phyloP scores from a whole-genome alignment of 2,329 filamentous ascomycete genomes.

The Fusarium phyllophilum region DNA sequence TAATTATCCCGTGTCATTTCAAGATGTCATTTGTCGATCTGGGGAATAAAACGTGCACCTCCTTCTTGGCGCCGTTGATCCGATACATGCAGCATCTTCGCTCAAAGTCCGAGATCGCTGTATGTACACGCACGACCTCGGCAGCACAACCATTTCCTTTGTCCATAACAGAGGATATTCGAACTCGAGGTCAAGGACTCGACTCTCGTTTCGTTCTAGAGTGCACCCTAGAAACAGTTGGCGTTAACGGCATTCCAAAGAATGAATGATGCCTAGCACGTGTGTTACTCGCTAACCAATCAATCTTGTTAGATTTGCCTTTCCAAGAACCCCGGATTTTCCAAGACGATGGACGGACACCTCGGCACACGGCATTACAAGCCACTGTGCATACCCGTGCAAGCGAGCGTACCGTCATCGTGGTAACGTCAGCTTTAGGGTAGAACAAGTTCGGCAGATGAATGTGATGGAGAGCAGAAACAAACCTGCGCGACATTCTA shows the following conservation, averaged over 20 bases:
- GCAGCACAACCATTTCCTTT: neutral
- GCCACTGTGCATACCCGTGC: conserved; percentile 7
- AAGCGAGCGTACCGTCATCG: neutral
- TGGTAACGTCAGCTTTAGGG: neutral
- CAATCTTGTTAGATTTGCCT: conserved; percentile 3
- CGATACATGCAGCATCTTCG: neutral
- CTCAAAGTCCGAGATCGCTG: neutral
- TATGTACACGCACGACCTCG: neutral
- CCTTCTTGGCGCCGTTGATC: conserved; percentile 12
- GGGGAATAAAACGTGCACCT: conserved; percentile 16
- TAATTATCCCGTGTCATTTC: conserved; percentile 12
- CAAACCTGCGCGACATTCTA: accelerated
- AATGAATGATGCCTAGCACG: conserved; percentile 1
- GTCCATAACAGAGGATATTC: no score
- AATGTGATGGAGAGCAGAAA: no score
- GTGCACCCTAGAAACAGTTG: neutral
- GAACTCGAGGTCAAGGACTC: no score
- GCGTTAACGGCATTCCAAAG: conserved; percentile 27
- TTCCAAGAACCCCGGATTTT: conserved; percentile 31
- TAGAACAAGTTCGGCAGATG: neutral
- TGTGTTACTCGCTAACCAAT: conserved; percentile 11
- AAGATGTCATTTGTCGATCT: conserved; percentile 14
- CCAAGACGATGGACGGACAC: neutral
- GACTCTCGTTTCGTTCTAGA: neutral
- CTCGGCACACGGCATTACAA: conserved; percentile 9